These are phyloP conservation scores for Talaromyces sp. DNA, from an alignment of 2,329 filamentous ascomycete species.

Conservation along the genomic window DNA sequence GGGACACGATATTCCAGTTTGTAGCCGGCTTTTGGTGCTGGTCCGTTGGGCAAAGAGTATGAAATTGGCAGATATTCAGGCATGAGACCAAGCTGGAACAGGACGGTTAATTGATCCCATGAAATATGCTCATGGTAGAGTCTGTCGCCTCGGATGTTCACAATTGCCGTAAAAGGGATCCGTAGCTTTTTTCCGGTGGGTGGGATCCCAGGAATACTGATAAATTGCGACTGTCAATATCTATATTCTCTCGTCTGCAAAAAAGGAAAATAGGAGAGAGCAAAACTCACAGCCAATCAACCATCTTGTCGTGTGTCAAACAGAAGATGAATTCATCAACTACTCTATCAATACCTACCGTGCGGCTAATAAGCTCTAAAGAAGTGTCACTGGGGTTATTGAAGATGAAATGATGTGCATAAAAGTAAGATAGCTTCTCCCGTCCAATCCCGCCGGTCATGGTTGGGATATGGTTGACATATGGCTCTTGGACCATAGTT, in stretches of 20 bases:
- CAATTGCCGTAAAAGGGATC: conserved; percentile 61
- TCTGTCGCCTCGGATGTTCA: conserved; percentile 63
- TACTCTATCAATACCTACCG: conserved; percentile 65
- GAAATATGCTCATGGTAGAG: conserved; percentile 67
- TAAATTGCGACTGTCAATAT: background rate
- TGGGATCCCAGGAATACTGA: conserved; percentile 54
- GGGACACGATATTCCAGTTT: conserved; percentile 58
- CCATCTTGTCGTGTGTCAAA: conserved; percentile 57
- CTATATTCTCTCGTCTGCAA: background rate
- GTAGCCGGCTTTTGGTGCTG: conserved; percentile 32
- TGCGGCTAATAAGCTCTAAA: conserved; percentile 66
- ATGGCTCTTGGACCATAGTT: conserved; percentile 76
- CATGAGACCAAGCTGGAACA: conserved; percentile 58
- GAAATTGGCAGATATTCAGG: conserved; percentile 63
- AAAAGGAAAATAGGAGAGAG: background rate
- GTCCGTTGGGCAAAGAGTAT: conserved; percentile 44
- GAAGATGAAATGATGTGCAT: conserved; percentile 69
- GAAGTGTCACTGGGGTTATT: conserved; percentile 63
- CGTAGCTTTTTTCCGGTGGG: conserved; percentile 51
- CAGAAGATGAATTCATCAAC: conserved; percentile 66
- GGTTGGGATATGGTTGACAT: conserved; percentile 73
- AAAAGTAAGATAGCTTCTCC: conserved; percentile 59
- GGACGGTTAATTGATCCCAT: conserved; percentile 63
- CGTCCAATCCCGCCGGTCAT: conserved; percentile 67
- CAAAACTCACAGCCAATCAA: conserved; percentile 63